Conservation (phyloP, 225 moss, liverwort and hornwort genomes). For the Marchantia paleacea region DNA sequence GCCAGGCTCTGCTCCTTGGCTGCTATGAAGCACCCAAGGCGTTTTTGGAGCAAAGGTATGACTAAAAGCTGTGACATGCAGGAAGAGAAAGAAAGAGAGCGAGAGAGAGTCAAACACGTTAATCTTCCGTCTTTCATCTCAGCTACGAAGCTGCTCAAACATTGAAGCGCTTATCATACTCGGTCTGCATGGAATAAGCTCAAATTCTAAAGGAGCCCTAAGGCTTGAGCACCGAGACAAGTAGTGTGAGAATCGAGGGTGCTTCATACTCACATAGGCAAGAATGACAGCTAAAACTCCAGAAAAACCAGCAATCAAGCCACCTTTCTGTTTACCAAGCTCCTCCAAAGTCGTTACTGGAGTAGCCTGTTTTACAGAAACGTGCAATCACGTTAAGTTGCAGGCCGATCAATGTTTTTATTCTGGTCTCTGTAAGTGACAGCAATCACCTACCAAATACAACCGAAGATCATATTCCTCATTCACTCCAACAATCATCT, state of each 20-base stretch:
- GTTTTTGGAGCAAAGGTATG: constrained; percentile 3
- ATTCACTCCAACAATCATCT: neutral
- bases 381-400: neutral
- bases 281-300: neutral
- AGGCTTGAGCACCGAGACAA: neutral
- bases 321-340: constrained; percentile 5
- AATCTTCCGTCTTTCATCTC: no score
- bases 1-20: neutral
- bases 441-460: neutral
- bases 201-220: neutral
- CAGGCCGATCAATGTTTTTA: neutral
- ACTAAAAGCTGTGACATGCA: neutral
- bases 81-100: no score
- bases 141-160: no score
- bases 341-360: constrained; percentile 19
- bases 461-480: neutral
- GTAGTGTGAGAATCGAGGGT: neutral
- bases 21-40: neutral
- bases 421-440: neutral
- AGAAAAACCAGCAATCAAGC: constrained; percentile 23
- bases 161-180: no score
- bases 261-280: neutral
- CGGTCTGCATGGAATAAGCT: neutral
- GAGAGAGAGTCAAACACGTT: no score
- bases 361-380: constrained; percentile 15